Conservation (phyloP, 345 rosid genomes). For the Melaleuca alternifolia region DNA sequence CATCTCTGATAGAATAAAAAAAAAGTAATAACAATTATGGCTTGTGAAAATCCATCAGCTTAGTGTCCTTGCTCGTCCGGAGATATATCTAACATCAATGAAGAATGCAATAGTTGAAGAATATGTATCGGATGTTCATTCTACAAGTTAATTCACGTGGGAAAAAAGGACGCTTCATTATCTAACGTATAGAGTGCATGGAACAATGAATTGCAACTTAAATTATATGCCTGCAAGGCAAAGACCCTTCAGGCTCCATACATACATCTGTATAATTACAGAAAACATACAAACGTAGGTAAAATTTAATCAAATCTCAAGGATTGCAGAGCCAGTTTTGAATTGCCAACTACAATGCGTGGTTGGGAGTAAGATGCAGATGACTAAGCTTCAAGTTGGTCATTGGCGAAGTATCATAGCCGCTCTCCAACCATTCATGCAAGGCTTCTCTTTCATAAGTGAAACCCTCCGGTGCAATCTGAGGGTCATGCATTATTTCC, state of each 20-base stretch:
- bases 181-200: neutral
- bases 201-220: too few species aligned
- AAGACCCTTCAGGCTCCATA: too few species aligned
- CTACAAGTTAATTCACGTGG: neutral
- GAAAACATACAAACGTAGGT: neutral
- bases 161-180: neutral
- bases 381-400: slow-evolving; percentile 46
- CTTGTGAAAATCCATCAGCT: neutral
- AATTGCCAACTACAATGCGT: slow-evolving; percentile 41
- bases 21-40: neutral
- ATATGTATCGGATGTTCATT: neutral
- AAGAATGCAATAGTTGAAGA: too few species aligned
- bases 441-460: slow-evolving; percentile 57
- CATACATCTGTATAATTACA: too few species aligned
- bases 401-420: slow-evolving; percentile 63
- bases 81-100: neutral
- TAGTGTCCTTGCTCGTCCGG: neutral
- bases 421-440: slow-evolving; percentile 48
- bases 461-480: slow-evolving; percentile 68
- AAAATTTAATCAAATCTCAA: slow-evolving; percentile 3
- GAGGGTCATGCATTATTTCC: slow-evolving; percentile 79
- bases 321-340: slow-evolving; percentile 69
- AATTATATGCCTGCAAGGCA: too few species aligned
- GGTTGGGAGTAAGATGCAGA: slow-evolving; percentile 55
- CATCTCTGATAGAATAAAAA: neutral